A percentile compares a stretch with the other conserved stretches of the same genome.
These are phyloP conservation scores for Cinnamomum micranthum DNA, from an alignment of 164 flowering plant genomes.

Conservation along the genomic window DNA sequence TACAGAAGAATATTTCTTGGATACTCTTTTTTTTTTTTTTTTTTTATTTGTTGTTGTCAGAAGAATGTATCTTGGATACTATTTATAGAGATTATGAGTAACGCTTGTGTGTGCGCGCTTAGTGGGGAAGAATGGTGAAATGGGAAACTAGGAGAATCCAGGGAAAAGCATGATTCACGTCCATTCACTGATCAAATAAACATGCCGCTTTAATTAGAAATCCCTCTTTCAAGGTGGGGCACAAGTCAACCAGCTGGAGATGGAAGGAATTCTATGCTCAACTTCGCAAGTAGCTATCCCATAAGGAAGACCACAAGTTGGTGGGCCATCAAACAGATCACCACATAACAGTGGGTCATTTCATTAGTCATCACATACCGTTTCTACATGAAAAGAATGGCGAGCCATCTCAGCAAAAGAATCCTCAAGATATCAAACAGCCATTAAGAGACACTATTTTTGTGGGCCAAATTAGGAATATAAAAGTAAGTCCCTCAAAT, in stretches of 20 bases:
- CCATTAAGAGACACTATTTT: too few species aligned
- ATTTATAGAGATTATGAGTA: not conserved
- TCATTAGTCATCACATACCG: too few species aligned
- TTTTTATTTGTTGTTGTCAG: not conserved
- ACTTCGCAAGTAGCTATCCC: not conserved
- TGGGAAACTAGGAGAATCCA: not conserved
- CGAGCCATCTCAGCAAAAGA: too few species aligned
- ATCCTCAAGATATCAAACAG: too few species aligned
- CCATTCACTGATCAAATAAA: not conserved
- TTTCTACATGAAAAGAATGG: too few species aligned
- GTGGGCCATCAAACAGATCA: too few species aligned
- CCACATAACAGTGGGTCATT: too few species aligned
- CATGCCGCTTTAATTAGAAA: not conserved
- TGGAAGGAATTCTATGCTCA: not conserved
- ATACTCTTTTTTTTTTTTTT: not conserved
- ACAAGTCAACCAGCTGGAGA: not conserved
- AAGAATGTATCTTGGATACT: not conserved
- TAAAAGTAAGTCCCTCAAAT: too few species aligned
- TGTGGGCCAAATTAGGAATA: too few species aligned
- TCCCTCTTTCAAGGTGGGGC: not conserved
- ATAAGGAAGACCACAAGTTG: too few species aligned
- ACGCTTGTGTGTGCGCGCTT: not conserved
- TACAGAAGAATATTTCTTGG: not conserved
- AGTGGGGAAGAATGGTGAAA: not conserved
- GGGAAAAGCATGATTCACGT: conserved; percentile 1